These are phyloP conservation scores for Candida wancherniae DNA, from an alignment of 805 yeast genomes.

Conservation along the genomic window DNA sequence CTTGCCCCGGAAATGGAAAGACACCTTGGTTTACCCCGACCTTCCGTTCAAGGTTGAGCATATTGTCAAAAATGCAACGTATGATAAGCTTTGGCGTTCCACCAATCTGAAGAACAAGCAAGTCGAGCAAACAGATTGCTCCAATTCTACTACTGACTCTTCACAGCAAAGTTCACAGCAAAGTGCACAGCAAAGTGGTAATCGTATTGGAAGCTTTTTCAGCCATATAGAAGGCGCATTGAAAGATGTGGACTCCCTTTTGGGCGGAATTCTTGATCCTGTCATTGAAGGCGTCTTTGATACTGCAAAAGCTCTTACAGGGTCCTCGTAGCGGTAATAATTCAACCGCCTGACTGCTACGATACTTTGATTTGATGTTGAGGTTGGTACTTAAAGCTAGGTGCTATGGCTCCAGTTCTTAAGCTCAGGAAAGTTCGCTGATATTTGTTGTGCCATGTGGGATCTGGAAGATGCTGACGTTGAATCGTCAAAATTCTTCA, in stretches of 20 bases:
- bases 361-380: too few relatives aligned
- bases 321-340: too few relatives aligned
- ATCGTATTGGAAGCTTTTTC: background rate
- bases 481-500: too few relatives aligned
- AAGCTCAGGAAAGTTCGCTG: too few relatives aligned
- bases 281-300: constrained; percentile 15
- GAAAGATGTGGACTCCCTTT: constrained; percentile 12
- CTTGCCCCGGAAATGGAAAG: constrained; percentile 45
- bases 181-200: background rate
- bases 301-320: too few relatives aligned
- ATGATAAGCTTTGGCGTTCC: constrained; percentile 41
- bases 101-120: too few relatives aligned
- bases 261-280: constrained; percentile 16
- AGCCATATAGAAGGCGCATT: constrained; percentile 1
- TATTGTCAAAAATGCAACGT: constrained; percentile 45
- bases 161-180: background rate
- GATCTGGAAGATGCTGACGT: too few relatives aligned
- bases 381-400: too few relatives aligned
- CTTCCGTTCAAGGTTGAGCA: constrained; percentile 44
- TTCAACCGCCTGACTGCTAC: too few relatives aligned
- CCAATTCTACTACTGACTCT: background rate
- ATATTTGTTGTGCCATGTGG: too few relatives aligned
- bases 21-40: constrained; percentile 44
- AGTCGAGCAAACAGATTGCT: too few relatives aligned
- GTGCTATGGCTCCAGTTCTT: too few relatives aligned